Base-by-base conservation (phyloP, 139 green algal species). In the Closterium sp. region DNA sequence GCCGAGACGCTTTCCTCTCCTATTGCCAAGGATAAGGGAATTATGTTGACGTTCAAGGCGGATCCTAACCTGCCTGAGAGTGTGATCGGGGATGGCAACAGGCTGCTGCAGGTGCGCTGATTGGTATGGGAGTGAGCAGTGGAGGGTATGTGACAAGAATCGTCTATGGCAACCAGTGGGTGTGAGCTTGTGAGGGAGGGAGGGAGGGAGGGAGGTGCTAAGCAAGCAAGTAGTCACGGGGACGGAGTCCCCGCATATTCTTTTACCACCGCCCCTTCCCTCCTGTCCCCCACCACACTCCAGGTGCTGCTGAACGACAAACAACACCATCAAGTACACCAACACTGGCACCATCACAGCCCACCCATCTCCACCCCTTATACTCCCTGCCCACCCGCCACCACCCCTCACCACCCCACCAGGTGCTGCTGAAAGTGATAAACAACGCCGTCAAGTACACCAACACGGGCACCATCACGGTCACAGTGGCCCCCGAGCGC, bases 41-140 rank as follows among this genome's bases (percentile, higher is more conserved):
- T 94, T 3, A 42, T 73, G 62, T 2, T 94, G 4, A 38, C 30
- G 42, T 90, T 94, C 22, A 87, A 90, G 84, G 24, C 88, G 17
- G 92, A 92, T 11, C 29, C 88, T 5, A 70, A 94, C 11, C 85
- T 95, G 79, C 92, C 92, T 9, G 19, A 70, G 31, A 91, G 89
- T 22, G 90, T 95, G 4, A 70, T 79, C 2, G 87, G 89, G 29
- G 92, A 95, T 31, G 38, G 28, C 9, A 93, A 88, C 9, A 86
- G 92, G 13, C 87, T 95, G 27, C 45, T 91, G 17, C 92, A 95
- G 50, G 90, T 94, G 11, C 34, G 45, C 6, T 38, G 32, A 4
- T 38, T 38, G 32, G 32, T 38, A 38, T 38, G 32, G 32, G 4
- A 38, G 32, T 38, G 34, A 6, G 34, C 34, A 42, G 34, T 42